Base-by-base conservation (phyloP, 306 rosid genomes). In the Casuarina cunninghamiana region DNA sequence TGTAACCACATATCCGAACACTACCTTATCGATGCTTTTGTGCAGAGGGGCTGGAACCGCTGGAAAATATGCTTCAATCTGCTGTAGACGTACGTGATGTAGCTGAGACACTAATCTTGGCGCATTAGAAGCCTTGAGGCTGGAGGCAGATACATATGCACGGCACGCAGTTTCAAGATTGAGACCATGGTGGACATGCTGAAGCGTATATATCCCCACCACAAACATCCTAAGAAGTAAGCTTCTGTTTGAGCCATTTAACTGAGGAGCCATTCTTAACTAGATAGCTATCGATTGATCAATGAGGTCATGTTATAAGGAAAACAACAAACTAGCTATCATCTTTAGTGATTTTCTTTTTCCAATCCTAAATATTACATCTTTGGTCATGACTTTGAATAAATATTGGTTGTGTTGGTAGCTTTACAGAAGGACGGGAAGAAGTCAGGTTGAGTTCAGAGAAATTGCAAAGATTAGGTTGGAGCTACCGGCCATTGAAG, bases 131-230 rank as follows among this genome's bases (percentile, higher is more conserved):
- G 85, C 82, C 32, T 17, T 0, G 88, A 84, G 82, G 93, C 91
- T 41, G 87, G 89, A 72, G 94, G 93, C 77, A 89, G 98, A 80
- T 88, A 89, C 86, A 66, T 88, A 53, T 90, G 96, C 67, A 37
- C 74, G 10, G 75, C 93, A 32, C 86, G 84, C 50, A 0, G 35
- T 3, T 37, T 85, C 74, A 75, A 61, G 76, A n/a, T 70, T 3
- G 48, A 73, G 80, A 90, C 87, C 69, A 35, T 89, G 83, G 82
- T 82, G 73, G 93, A 88, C 32, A 81, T 83, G 78, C 84, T 94
- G 43, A 90, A 72, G 84, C 76, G 55, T 37, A 12, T 77, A 83
- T 90, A 77, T 78, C 97, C 96, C 60, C 62, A 87, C 63, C 80
- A 81, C 77, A 87, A 68, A 60, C 89, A 90, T 76, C 96, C 97